Conservation (phyloP, 495 filamentous ascomycete species). For the Aspergillus olivimuriae region DNA sequence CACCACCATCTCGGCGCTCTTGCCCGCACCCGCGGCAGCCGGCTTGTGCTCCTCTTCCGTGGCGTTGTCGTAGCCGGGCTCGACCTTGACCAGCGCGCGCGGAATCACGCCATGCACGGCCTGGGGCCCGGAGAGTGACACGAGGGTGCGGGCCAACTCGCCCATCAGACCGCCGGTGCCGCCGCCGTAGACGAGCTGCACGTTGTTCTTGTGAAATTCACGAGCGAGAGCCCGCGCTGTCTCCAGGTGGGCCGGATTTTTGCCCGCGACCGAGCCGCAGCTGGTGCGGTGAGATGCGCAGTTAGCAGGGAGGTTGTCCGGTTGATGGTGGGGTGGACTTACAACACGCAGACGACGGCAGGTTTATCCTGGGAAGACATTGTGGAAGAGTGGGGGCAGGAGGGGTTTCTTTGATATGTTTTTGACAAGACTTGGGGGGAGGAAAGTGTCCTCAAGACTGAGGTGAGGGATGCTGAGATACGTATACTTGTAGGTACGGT, state of each 20-base stretch:
- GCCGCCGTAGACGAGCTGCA: constrained; percentile 86
- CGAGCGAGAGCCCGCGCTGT: constrained; percentile 73
- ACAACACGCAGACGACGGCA: constrained; percentile 77
- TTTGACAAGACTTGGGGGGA: too few species aligned
- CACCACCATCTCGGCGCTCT: constrained; percentile 32
- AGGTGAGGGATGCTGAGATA: too few species aligned
- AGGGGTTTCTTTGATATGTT: constrained; percentile 5
- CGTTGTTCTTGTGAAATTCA: constrained; percentile 64
- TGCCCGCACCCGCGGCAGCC: constrained; percentile 17
- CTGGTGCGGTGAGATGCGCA: constrained; percentile 12
- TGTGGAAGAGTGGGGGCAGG: too few species aligned
- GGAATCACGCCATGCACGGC: constrained; percentile 93
- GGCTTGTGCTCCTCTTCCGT: constrained; percentile 10
- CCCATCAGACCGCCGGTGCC: constrained; percentile 95
- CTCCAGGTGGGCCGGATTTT: constrained; percentile 58
- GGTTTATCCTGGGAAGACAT: constrained; percentile 38
- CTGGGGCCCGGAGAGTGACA: constrained; percentile 71
- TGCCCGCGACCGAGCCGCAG: constrained; percentile 74
- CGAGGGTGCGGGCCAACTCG: constrained; percentile 80
- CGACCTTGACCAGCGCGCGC: constrained; percentile 71
- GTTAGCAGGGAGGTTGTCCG: neutral
- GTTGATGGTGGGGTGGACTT: constrained; percentile 26
- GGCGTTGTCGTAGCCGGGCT: constrained; percentile 53
- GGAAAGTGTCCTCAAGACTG: too few species aligned
- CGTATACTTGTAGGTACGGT: too few species aligned